Evolutionary conservation across 176 grass and related monocot genomes (phyloP), one percentile per base, ranked within the genome.

Genomic region (Rhynchospora pubera): DNA sequence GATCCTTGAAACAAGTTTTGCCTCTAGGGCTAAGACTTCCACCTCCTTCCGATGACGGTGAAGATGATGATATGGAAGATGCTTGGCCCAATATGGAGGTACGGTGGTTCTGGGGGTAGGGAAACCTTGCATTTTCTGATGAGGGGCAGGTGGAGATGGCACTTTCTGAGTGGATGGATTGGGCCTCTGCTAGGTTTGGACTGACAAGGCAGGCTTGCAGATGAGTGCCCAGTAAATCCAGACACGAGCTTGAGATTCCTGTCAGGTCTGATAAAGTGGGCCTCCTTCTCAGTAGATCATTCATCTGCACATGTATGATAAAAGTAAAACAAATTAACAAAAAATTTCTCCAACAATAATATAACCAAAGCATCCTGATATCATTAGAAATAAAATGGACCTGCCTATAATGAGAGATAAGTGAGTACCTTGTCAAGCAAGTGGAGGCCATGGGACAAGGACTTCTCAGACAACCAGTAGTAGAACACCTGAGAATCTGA

Each of bases 381-480:
- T 44, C 18, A 67, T 18, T 51, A 66, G 11, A 51, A 23, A 14
- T n/a, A 80, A 53, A n/a, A 39, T 12, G 15, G 39, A 10, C 18
- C 7, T 48, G 50, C 0, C 63, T 69, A 13, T 22, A 55, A 60
- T 61, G 19, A 24, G 0, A 30, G 9, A 48, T 44, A 52, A 86
- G 16, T 32, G 83, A 63, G 79, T 62, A 97, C 95, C 90, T 98
- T 93, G 55, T 77, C 46, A 82, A 99, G 89, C 85, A 95, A 89
- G 30, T 93, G 85, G 56, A 83, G 87, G 82, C 96, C 96, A 48
- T 87, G 79, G 82, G 89, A 66, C 51, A 88, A 89, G 18, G 91
- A 99, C 77, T 94, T 99, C 65, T 99, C 91, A 48, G 96, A 91
- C 30, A 92, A 90, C 92, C 96, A 99, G 87, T 98, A 98, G 81